Evolutionary conservation across 1,284 basidiomycete genomes (phyloP), one percentile per base, ranked within the genome.

Genomic region (Pyrrhoderma noxium): DNA sequence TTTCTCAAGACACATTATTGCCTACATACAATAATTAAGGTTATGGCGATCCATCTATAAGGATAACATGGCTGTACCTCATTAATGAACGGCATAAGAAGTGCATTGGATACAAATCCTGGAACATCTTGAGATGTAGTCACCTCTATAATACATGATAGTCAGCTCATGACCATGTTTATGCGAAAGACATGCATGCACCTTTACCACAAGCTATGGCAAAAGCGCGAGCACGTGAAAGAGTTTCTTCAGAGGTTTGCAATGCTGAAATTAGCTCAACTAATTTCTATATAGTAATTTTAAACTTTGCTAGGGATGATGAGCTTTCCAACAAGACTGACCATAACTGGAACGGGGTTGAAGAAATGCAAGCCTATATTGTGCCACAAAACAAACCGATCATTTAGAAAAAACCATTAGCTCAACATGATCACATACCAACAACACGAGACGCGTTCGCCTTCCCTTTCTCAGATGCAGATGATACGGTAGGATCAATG

Each of bases 321-420:
- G 22, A 18, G 16, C 25, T 34, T 57, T 46, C 7, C 11, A 31
- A 31, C 7, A 5, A 31, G 27, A 62, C 75, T 53, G 60, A 86
- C 87, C 92, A 96, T 96, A 37, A 93, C 87, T 3, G 90, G 90
- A 2, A 94, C 92, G 3, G 93, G 93, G 65, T 97, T 96, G 73
- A 97, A 96, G 71, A 94, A 96, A 68, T 96, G 93, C 40, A 95
- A 70, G 11, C 92, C 88, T 87, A 21, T 8, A 41, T 14, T 34
- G 23, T 19, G 47, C 14, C 14, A 25, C 44, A 7, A 31, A 31
- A 11, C 5, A 31, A 31, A 11, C 5, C 27, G 31, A 35, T 64
- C 54, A 45, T 54, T 34, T n/a, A 39, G 25, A 42, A 51, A 40
- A 7, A 47, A 50, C 37, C 45, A 46, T 16, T 27, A 50, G 3